Base-by-base conservation (phyloP, 1,139 yeast genomes). In the Hyphopichia fennica region DNA sequence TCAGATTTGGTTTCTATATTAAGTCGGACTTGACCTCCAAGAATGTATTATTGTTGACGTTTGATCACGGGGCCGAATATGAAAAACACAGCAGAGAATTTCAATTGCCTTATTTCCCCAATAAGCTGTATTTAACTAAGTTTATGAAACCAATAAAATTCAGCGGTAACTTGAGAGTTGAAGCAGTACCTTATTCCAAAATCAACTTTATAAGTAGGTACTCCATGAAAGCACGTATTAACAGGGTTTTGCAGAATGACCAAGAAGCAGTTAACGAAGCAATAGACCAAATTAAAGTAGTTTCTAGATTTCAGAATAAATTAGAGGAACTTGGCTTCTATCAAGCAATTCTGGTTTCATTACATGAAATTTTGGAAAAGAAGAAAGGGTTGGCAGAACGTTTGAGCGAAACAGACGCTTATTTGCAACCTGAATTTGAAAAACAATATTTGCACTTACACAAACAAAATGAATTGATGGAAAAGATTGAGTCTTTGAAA, bases 91-190 rank as follows among this genome's bases (percentile, higher is more conserved):
- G 62, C 15, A 45, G 43, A 4, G 47, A 50, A 19, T 64, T 58
- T 38, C 67, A 72, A 35, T 47, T 81, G 38, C 90, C 91, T 3
- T 83, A 74, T 54, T 50, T 84, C n/a, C 73, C 85, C 0, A 44
- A 55, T 38, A 42, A 48, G 5, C 43, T 43, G 15, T 72, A 66
- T 45, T 52, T 69, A 41, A 44, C 43, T 32, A 56, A 52, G 25
- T 56, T 53, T 48, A 65, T 67, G 53, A 50, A 57, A 6, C 61
- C 54, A 31, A 65, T 73, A 15, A 47, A 45, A 4, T 76, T 62
- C 57, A 44, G 52, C 19, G 71, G 67, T 16, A 56, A 60, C 18
- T 50, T 76, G 44, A 56, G 61, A 47, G 66, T 73, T 34, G 72
- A 69, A 33, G 60, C 72, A n/a, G 74, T 84, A 31, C 74, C 81